A percentile compares a stretch with the other conserved stretches of the same genome.
phyloP scores from a whole-genome alignment of 2,329 filamentous ascomycete species.

The Sclerotinia nivalis region DNA sequence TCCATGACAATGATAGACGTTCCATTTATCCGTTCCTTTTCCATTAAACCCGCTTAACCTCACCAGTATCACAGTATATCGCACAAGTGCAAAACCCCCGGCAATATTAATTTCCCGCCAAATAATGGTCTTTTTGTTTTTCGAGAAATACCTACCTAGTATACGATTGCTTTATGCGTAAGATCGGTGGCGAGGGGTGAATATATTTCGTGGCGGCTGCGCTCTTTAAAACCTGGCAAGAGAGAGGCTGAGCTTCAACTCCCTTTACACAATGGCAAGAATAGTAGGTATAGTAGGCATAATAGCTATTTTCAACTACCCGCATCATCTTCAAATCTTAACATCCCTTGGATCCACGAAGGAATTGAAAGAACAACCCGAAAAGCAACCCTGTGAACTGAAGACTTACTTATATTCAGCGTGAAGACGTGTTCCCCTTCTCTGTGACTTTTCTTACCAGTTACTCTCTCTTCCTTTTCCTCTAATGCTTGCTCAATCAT shows the following conservation, averaged over 20 bases:
- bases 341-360: constrained; percentile 13
- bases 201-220: constrained; percentile 9
- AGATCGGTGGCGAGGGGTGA: background rate
- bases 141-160: background rate
- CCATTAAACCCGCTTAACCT: background rate
- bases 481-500: background rate
- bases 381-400: background rate
- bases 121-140: background rate
- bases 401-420: constrained; percentile 4
- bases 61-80: background rate
- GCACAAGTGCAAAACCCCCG: background rate
- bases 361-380: background rate
- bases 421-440: background rate
- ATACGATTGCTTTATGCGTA: background rate
- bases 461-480: background rate
- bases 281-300: too few relatives aligned
- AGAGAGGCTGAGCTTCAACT: constrained; percentile 10
- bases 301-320: background rate
- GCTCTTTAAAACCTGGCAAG: background rate
- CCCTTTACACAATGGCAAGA: constrained; percentile 5
- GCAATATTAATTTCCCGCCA: background rate
- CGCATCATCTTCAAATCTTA: background rate
- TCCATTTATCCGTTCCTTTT: background rate
- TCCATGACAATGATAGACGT: background rate
- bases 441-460: background rate